Percentiles rank a stretch among this genome's conserved stretches.
Conservation (phyloP, 768 basidiomycete species). For the Stropharia rugosoannulata region DNA sequence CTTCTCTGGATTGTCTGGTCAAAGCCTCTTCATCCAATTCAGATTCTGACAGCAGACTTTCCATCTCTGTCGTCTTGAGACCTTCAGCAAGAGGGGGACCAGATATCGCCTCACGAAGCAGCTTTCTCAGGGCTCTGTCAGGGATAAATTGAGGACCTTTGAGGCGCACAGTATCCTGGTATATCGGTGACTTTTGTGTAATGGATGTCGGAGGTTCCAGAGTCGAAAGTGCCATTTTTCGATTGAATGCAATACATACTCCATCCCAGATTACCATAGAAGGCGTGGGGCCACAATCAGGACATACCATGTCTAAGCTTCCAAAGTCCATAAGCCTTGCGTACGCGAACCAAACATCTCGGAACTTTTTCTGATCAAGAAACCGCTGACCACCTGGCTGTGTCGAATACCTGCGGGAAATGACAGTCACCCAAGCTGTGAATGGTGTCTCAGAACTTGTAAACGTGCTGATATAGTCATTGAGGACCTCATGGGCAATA, state of each 20-base stretch:
- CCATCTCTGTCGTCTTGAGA: not conserved
- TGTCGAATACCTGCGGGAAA: slow-evolving; percentile 13
- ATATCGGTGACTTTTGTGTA: not conserved
- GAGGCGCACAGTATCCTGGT: not conserved
- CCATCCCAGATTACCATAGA: not conserved
- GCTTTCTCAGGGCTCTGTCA: not conserved
- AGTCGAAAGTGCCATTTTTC: not conserved
- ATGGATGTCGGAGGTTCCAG: not conserved
- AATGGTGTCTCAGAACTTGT: slow-evolving; percentile 27
- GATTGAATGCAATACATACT: not conserved
- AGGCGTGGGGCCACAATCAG: not conserved
- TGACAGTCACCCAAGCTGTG: slow-evolving; percentile 15
- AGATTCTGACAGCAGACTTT: not conserved
- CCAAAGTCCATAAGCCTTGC: not conserved
- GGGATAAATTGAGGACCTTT: not conserved
- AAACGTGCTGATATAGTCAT: slow-evolving; percentile 24
- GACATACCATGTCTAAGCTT: not conserved
- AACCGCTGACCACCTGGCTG: not conserved
- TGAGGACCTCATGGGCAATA: slow-evolving; percentile 23
- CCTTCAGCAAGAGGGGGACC: not conserved
- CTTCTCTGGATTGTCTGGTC: not conserved
- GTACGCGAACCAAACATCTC: not conserved
- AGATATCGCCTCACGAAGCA: not conserved
- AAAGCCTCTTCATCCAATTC: not conserved
- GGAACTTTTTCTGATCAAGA: not conserved